Conservation (phyloP, 371 early-diverging fungal genomes). For the Syncephalis plumigaleata region DNA sequence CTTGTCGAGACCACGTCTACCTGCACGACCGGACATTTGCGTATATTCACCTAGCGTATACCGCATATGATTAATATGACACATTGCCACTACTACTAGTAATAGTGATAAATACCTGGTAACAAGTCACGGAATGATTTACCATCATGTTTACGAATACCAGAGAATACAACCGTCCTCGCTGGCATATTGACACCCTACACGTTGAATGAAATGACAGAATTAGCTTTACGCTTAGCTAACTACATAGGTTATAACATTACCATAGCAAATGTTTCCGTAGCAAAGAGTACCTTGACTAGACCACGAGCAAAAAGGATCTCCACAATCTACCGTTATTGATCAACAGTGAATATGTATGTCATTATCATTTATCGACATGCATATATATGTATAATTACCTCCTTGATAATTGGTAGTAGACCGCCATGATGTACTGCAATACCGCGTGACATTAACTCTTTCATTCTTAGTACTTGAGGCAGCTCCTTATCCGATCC, state of each 20-base stretch:
- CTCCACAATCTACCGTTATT: constrained; percentile 79
- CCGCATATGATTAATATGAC: background rate
- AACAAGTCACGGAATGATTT: constrained; percentile 63
- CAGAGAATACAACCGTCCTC: constrained; percentile 85
- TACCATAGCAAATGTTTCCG: constrained; percentile 91
- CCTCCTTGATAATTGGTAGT: constrained; percentile 97
- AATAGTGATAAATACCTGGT: constrained; percentile 27
- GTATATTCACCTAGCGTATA: constrained; percentile 77
- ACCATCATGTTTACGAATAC: constrained; percentile 88
- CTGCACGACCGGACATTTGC: constrained; percentile 99
- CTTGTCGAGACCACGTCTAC: constrained; percentile 91
- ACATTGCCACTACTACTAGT: background rate
- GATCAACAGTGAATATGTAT: background rate
- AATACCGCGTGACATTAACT: constrained; percentile 80
- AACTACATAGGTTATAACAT: background rate
- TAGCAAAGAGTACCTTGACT: constrained; percentile 86
- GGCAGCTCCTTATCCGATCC: constrained; percentile 65
- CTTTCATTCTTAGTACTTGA: constrained; percentile 76
- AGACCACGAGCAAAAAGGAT: constrained; percentile 88
- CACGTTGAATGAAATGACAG: background rate
- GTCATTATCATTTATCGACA: background rate
- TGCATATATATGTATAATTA: constrained; percentile 8
- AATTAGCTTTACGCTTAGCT: too few species aligned
- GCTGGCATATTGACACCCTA: constrained; percentile 99
- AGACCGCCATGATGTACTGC: constrained; percentile 97